These are phyloP conservation scores for Coprinopsis cinerea DNA, from an alignment of 768 basidiomycete genomes.

Conservation along the genomic window DNA sequence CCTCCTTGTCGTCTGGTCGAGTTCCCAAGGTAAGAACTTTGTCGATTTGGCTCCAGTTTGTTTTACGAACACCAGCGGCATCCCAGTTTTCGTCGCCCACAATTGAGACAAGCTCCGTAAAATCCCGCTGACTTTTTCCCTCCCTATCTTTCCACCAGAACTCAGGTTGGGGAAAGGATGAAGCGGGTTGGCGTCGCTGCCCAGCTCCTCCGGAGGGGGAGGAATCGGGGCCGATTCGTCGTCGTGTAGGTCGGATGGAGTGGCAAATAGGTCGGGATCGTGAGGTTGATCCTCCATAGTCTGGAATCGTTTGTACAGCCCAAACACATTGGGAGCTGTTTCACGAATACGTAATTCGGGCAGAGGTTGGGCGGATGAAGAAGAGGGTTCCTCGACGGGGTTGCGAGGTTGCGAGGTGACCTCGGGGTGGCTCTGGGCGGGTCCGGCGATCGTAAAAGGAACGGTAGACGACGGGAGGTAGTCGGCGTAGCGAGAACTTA, in stretches of 20 bases:
- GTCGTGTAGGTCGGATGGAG: conserved; percentile 12
- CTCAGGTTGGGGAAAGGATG: conserved; percentile 8
- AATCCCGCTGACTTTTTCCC: conserved; percentile 3
- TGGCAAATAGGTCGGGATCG: conserved; percentile 23
- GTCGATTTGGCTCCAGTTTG: conserved; percentile 4
- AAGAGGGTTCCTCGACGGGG: too few species aligned
- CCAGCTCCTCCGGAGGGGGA: too few species aligned
- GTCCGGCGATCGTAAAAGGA: too few species aligned
- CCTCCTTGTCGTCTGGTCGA: not conserved
- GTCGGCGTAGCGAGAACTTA: too few species aligned
- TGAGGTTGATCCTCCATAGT: not conserved
- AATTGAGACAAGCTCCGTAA: not conserved
- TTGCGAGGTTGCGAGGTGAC: too few species aligned
- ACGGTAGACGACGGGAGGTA: too few species aligned
- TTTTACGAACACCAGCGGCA: not conserved
- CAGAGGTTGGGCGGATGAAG: too few species aligned
- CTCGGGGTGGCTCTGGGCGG: too few species aligned
- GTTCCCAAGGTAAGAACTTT: not conserved
- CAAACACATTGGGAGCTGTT: not conserved
- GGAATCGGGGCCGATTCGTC: conserved; percentile 8
- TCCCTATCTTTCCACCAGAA: not conserved
- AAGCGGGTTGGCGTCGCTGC: conserved; percentile 15
- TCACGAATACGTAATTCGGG: too few species aligned
- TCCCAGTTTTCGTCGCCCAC: not conserved
- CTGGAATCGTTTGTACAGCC: conserved; percentile 1